These are phyloP conservation scores for Cladophialophora immunda DNA, from an alignment of 2,329 filamentous ascomycete genomes.

Conservation along the genomic window DNA sequence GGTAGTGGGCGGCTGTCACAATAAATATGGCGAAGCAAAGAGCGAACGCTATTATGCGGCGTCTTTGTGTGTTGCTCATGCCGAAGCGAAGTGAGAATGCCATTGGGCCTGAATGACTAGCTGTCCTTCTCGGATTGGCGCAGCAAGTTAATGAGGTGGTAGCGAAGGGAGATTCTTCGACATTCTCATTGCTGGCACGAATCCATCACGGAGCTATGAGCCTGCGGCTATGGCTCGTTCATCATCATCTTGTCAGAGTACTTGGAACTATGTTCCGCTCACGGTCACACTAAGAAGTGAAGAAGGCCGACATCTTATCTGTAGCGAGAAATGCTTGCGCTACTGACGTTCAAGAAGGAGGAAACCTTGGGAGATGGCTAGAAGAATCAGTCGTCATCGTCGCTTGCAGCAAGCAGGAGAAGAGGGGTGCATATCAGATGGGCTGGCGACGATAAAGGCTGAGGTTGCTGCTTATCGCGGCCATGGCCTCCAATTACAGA, in stretches of 20 bases:
- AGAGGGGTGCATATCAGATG: not conserved
- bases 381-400: not conserved
- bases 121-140: not conserved
- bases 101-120: not conserved
- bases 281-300: too few relatives aligned
- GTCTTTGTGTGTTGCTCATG: not conserved
- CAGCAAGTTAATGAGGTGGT: not conserved
- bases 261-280: not conserved
- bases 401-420: not conserved
- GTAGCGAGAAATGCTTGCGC: too few relatives aligned
- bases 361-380: not conserved
- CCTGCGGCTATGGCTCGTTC: not conserved
- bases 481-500: not conserved
- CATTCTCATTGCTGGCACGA: not conserved
- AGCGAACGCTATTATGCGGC: not conserved
- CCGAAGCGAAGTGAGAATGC: not conserved
- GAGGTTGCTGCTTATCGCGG: not conserved
- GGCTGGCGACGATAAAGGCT: not conserved
- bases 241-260: not conserved
- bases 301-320: too few relatives aligned
- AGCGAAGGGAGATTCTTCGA: not conserved
- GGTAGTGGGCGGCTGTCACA: not conserved
- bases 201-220: not conserved
- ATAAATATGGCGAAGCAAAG: slow-evolving; percentile 8
- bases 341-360: not conserved